A percentile compares a stretch with the other conserved stretches of the same genome.
Conservation (phyloP, 2,329 filamentous ascomycete species). For the Hypoxylon sp. region DNA sequence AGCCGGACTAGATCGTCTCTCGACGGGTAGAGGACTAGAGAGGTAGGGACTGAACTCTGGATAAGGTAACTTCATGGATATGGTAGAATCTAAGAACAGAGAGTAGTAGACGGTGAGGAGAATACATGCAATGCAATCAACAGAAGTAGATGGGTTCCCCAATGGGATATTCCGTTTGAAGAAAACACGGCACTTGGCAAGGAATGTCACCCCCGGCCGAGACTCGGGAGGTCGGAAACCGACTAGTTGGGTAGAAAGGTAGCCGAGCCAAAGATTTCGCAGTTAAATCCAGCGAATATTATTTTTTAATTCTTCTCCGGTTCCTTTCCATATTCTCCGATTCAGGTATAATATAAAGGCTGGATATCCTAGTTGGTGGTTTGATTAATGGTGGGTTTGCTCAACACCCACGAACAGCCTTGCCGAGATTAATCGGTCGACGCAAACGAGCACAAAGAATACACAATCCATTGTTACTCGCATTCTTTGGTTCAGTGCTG, state of each 20-base stretch:
- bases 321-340: not conserved
- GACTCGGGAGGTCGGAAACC: conserved; percentile 46
- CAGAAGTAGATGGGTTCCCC: conserved; percentile 15
- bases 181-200: conserved; percentile 26
- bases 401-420: conserved; percentile 5
- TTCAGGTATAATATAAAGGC: conserved; percentile 13
- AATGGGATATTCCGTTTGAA: conserved; percentile 18
- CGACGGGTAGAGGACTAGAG: conserved; percentile 1
- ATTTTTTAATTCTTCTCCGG: not conserved
- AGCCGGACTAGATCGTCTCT: conserved; percentile 3
- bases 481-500: not conserved
- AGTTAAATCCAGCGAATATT: conserved; percentile 4
- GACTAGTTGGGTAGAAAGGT: conserved; percentile 21
- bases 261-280: conserved; percentile 28
- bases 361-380: conserved; percentile 5
- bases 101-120: not conserved
- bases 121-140: conserved; percentile 13
- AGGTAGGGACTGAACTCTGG: conserved; percentile 3
- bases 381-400: conserved; percentile 8
- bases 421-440: conserved; percentile 26
- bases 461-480: conserved; percentile 12
- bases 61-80: not conserved
- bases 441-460: conserved; percentile 22
- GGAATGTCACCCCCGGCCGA: conserved; percentile 31
- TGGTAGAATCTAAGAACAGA: not conserved